Conservation (phyloP, 2,329 filamentous ascomycete species). For the Tolypocladium inflatum region DNA sequence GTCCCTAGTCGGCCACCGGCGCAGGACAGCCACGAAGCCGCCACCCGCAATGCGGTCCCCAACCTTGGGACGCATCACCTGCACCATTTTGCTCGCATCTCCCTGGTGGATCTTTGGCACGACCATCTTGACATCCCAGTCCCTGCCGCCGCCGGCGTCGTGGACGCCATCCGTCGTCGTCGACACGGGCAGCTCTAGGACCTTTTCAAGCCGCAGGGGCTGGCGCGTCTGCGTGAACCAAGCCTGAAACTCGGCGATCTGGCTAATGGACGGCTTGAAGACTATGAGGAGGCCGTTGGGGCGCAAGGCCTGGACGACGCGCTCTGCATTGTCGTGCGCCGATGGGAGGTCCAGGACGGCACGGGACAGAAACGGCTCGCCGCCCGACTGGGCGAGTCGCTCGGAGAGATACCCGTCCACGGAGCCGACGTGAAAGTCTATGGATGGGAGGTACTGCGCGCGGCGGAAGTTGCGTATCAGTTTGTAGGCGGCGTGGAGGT, state of each 20-base stretch:
- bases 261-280: constrained; percentile 71
- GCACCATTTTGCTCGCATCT: constrained; percentile 15
- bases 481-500: constrained; percentile 54
- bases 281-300: constrained; percentile 56
- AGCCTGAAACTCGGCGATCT: constrained; percentile 53
- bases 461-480: constrained; percentile 58
- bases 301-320: constrained; percentile 47
- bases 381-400: constrained; percentile 32
- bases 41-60: constrained; percentile 28
- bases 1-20: constrained; percentile 17
- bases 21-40: constrained; percentile 29
- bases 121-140: constrained; percentile 54
- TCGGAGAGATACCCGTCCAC: constrained; percentile 53
- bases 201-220: constrained; percentile 45
- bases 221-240: constrained; percentile 41
- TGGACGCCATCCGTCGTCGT: constrained; percentile 30
- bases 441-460: constrained; percentile 58
- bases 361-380: constrained; percentile 57
- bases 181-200: constrained; percentile 45
- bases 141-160: constrained; percentile 41
- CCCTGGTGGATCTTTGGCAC: constrained; percentile 14
- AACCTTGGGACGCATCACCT: constrained; percentile 32
- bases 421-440: constrained; percentile 65
- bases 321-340: constrained; percentile 37
- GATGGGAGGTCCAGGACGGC: constrained; percentile 66